phyloP scores from a whole-genome alignment of 164 flowering plant genomes.

The Annona squamosa region DNA sequence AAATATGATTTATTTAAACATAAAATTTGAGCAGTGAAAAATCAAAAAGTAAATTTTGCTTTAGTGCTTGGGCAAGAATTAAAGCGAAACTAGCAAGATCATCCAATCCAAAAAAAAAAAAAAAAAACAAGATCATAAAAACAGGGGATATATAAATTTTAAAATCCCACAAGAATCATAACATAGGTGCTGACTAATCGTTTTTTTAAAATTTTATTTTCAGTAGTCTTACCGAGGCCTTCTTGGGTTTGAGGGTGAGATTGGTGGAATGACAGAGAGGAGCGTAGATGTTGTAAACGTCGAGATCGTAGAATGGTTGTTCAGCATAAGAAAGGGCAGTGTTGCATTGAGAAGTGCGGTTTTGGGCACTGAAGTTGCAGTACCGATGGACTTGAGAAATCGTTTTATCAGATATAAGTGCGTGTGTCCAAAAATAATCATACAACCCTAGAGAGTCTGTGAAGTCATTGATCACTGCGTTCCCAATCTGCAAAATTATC shows the following conservation, averaged over 20 bases:
- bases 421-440: constrained; percentile 70
- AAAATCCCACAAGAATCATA: too few relatives aligned
- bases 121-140: too few relatives aligned
- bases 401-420: constrained; percentile 44
- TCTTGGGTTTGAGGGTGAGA: constrained; percentile 39
- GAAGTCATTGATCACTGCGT: constrained; percentile 29
- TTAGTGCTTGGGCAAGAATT: too few relatives aligned
- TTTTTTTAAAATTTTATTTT: too few relatives aligned
- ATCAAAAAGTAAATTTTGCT: too few relatives aligned
- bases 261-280: constrained; percentile 32
- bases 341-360: neutral
- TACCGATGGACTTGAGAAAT: constrained; percentile 13
- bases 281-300: constrained; percentile 66
- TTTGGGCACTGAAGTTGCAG: constrained; percentile 17
- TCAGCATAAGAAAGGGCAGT: neutral
- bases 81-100: too few relatives aligned
- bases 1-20: too few relatives aligned
- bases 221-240: constrained; percentile 20
- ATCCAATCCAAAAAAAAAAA: too few relatives aligned
- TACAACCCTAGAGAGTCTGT: constrained; percentile 42
- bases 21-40: too few relatives aligned
- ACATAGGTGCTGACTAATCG: too few relatives aligned
- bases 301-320: constrained; percentile 4
- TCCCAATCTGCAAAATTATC: constrained; percentile 42
- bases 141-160: too few relatives aligned